These are phyloP conservation scores for Penicillium waksmanii DNA, from an alignment of 495 filamentous ascomycete species.

Conservation along the genomic window DNA sequence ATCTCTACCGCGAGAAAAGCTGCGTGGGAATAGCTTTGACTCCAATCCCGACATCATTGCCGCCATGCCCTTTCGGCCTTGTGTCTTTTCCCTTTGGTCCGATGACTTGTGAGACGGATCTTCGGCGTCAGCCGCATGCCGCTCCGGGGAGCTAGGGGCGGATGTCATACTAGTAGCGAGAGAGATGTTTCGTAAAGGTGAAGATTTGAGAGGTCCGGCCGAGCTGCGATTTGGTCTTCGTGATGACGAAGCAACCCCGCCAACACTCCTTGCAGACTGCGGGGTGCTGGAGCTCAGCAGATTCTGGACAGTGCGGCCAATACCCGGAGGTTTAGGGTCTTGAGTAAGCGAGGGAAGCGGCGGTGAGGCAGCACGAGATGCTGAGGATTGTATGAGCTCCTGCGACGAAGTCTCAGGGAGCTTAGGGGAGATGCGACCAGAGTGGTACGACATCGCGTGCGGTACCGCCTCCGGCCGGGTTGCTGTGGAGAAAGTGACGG, in stretches of 20 bases:
- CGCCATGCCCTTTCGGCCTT: conserved; percentile 37
- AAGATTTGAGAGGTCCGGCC: conserved; percentile 28
- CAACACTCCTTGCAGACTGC: conserved; percentile 47
- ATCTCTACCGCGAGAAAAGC: conserved; percentile 44
- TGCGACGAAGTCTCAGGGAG: conserved; percentile 74
- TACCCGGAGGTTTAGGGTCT: conserved; percentile 5
- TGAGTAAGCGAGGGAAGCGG: background rate
- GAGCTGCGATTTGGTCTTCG: conserved; percentile 22
- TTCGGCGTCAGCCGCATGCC: conserved; percentile 14
- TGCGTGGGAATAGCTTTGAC: conserved; percentile 37
- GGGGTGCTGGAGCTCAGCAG: conserved; percentile 24
- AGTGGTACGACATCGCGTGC: conserved; percentile 34
- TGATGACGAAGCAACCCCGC: conserved; percentile 30
- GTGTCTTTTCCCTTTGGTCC: conserved; percentile 28
- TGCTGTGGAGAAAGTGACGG: conserved; percentile 32
- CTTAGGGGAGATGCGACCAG: conserved; percentile 35
- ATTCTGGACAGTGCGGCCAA: conserved; percentile 23
- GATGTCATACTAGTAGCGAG: conserved; percentile 24
- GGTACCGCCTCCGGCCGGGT: conserved; percentile 34
- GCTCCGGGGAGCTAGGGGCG: conserved; percentile 31
- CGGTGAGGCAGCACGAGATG: conserved; percentile 7
- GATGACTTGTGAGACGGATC: conserved; percentile 25
- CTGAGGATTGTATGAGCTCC: conserved; percentile 12
- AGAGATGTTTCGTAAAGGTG: conserved; percentile 30
- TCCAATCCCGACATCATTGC: conserved; percentile 48